These are phyloP conservation scores for Kwoniella sp. DNA, from an alignment of 768 basidiomycete species.

Conservation along the genomic window DNA sequence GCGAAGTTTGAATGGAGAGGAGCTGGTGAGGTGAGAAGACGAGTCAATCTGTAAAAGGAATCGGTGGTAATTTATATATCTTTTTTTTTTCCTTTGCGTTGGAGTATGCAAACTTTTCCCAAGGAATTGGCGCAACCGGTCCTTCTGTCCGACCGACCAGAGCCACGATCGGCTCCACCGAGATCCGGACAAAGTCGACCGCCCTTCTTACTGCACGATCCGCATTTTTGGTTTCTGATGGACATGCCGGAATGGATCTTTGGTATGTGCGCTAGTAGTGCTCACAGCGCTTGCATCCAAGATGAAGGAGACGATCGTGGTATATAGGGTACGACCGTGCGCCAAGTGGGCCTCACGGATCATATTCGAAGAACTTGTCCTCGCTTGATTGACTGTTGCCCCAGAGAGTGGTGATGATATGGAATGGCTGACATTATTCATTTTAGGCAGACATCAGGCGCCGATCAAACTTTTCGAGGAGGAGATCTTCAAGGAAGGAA, in stretches of 20 bases:
- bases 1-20: conserved; percentile 7
- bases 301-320: no score
- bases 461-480: no score
- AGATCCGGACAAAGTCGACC: not conserved
- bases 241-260: not conserved
- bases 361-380: no score
- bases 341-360: conserved; percentile 20
- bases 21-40: no score
- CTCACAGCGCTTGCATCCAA: no score
- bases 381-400: no score
- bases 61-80: conserved; percentile 6
- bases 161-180: not conserved
- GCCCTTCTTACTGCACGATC: not conserved
- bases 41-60: no score
- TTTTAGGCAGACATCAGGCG: no score
- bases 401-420: no score
- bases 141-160: not conserved
- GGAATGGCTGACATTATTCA: no score
- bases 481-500: no score
- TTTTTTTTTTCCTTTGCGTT: not conserved
- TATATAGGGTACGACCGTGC: conserved; percentile 13
- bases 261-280: no score
- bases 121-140: not conserved
- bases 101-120: not conserved
- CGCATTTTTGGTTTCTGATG: not conserved